phyloP scores from a whole-genome alignment of 2,329 filamentous ascomycete species.

The Colletotrichum sp. region DNA sequence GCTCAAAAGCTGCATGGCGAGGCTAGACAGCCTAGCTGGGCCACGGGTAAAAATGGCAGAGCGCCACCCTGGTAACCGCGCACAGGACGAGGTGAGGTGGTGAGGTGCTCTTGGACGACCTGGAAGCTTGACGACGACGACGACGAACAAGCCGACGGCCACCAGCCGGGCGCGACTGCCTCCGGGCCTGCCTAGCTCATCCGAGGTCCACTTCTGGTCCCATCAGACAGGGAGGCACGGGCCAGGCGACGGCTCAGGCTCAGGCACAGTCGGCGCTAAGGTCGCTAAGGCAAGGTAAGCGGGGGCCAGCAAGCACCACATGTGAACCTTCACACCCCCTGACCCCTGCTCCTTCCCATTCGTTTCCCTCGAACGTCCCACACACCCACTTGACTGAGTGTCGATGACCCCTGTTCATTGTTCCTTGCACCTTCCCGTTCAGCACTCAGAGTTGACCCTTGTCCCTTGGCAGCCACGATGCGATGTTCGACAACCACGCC shows the following conservation, averaged over 20 bases:
- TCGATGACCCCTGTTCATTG: not conserved
- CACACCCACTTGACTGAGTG: not conserved
- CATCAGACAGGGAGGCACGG: not conserved
- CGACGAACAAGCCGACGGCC: not conserved
- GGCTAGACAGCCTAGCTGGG: not conserved
- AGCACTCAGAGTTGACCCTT: not conserved
- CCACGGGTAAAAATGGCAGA: constrained; percentile 12
- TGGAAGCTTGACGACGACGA: not conserved
- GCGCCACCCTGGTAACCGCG: constrained; percentile 15
- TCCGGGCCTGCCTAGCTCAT: constrained; percentile 1
- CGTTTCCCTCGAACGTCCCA: not conserved
- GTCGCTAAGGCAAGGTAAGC: constrained; percentile 1
- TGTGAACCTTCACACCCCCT: not conserved
- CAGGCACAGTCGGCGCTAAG: constrained; percentile 1
- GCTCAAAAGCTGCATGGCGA: not conserved
- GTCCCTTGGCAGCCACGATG: constrained; percentile 12
- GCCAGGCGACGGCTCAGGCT: not conserved
- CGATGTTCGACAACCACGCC: not conserved
- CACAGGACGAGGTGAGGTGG: not conserved
- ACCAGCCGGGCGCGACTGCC: not conserved
- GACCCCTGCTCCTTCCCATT: not conserved
- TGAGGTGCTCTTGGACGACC: not conserved
- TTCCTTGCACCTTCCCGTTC: constrained; percentile 12
- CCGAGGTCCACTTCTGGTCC: not conserved
- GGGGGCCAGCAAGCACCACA: not conserved